A percentile compares a stretch with the other conserved stretches of the same genome.
phyloP scores from a whole-genome alignment of 225 moss, liverwort and hornwort species.

The Pseudisothecium myosuroides region DNA sequence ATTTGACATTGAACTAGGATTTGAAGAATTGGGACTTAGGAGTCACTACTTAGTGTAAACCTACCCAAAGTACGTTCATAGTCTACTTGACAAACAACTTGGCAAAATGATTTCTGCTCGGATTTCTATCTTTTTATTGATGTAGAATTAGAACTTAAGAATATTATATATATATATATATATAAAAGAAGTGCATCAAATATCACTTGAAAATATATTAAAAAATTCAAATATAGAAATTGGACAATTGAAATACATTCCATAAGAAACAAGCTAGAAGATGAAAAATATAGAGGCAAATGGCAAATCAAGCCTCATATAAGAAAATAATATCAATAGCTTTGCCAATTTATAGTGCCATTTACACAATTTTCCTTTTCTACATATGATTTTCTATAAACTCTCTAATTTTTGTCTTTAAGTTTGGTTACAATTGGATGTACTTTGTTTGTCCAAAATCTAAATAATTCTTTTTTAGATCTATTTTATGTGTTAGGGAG shows the following conservation, averaged over 20 bases:
- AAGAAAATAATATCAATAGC: background rate
- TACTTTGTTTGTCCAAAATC: background rate
- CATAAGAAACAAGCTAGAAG: background rate
- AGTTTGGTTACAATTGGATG: background rate
- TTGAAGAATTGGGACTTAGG: background rate
- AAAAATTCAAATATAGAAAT: no score
- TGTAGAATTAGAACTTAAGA: background rate
- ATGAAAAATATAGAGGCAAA: background rate
- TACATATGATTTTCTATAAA: background rate
- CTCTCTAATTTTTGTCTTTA: background rate
- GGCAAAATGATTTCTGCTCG: rapidly evolving
- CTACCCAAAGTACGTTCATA: rapidly evolving
- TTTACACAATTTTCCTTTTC: background rate
- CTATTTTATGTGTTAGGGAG: background rate
- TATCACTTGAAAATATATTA: background rate
- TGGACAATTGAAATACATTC: rapidly evolving
- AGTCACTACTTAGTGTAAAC: rapidly evolving
- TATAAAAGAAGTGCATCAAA: background rate
- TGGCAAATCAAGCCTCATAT: background rate
- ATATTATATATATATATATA: background rate
- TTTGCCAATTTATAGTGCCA: rapidly evolving
- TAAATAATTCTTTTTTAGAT: no score
- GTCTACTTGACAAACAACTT: background rate
- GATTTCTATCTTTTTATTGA: background rate
- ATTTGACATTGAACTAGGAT: background rate